Conservation (phyloP, 164 flowering plant genomes). For the Warburgia ugandensis region DNA sequence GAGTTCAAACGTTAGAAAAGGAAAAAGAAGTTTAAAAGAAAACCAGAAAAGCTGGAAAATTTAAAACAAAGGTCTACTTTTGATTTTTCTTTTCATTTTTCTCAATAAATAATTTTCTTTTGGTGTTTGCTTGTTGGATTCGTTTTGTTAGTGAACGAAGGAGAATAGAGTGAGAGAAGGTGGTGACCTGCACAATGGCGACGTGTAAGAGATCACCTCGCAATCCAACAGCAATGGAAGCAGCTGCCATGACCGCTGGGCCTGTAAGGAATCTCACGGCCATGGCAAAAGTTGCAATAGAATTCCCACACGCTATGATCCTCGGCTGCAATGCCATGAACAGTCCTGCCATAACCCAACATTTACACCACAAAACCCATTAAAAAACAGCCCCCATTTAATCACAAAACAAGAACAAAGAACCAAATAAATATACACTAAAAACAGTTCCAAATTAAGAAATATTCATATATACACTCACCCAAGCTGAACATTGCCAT, state of each 20-base stretch:
- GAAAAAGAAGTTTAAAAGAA: neutral
- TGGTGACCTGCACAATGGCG: slow-evolving; percentile 79
- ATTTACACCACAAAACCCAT: slow-evolving; percentile 1
- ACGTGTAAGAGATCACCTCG: slow-evolving; percentile 72
- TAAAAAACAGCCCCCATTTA: neutral
- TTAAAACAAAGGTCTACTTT: no score
- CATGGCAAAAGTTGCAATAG: slow-evolving; percentile 78
- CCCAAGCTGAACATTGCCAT: slow-evolving; percentile 99
- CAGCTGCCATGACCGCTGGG: slow-evolving; percentile 96
- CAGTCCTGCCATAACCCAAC: slow-evolving; percentile 49
- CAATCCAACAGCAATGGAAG: slow-evolving; percentile 83
- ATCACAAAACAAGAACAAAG: no score
- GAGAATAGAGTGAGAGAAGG: slow-evolving; percentile 10
- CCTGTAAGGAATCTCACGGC: slow-evolving; percentile 94
- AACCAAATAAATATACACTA: no score
- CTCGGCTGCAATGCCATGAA: slow-evolving; percentile 99
- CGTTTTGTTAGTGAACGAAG: slow-evolving; percentile 21
- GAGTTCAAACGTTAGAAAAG: neutral
- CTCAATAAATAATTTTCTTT: neutral
- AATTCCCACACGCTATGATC: slow-evolving; percentile 96
- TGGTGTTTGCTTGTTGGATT: slow-evolving; percentile 17
- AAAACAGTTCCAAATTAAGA: no score
- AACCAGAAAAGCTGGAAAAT: neutral
- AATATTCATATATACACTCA: no score
- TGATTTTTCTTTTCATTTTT: no score